These are phyloP conservation scores for Wickerhamiella azymoides DNA, from an alignment of 805 yeast species.

Conservation along the genomic window DNA sequence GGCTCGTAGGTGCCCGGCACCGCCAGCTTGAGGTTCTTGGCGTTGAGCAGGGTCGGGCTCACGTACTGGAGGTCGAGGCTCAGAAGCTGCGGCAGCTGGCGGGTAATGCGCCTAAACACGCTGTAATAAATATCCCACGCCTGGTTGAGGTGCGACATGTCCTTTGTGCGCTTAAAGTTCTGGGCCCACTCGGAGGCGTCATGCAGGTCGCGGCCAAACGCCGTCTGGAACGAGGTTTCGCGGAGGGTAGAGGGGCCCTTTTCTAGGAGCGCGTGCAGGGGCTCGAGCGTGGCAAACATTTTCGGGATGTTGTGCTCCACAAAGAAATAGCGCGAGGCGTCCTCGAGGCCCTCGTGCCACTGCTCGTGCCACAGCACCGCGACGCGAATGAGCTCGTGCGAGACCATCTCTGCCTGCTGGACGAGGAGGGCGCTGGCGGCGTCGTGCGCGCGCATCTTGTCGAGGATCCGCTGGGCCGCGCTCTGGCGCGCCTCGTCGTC, in stretches of 20 bases:
- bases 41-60: conserved; percentile 74
- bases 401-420: conserved; percentile 87
- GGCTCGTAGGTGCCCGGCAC: conserved; percentile 90
- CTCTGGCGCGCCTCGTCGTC: conserved; percentile 79
- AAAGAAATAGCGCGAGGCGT: conserved; percentile 84
- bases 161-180: conserved; percentile 73
- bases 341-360: conserved; percentile 96
- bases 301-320: conserved; percentile 91
- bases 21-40: conserved; percentile 69
- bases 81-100: conserved; percentile 77
- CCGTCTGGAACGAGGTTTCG: conserved; percentile 82
- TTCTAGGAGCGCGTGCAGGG: conserved; percentile 71
- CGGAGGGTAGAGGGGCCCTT: conserved; percentile 81
- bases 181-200: conserved; percentile 92
- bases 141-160: conserved; percentile 77
- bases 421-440: conserved; percentile 54
- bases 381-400: conserved; percentile 81
- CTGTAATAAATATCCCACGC: conserved; percentile 97
- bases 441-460: conserved; percentile 71
- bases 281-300: conserved; percentile 84
- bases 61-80: conserved; percentile 83
- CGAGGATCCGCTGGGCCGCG: conserved; percentile 85
- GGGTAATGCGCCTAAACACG: conserved; percentile 79
- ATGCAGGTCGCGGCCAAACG: conserved; percentile 82
- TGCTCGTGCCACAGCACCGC: conserved; percentile 96